phyloP scores from a whole-genome alignment of 176 grass and related monocot genomes.

The Oryza meridionalis region DNA sequence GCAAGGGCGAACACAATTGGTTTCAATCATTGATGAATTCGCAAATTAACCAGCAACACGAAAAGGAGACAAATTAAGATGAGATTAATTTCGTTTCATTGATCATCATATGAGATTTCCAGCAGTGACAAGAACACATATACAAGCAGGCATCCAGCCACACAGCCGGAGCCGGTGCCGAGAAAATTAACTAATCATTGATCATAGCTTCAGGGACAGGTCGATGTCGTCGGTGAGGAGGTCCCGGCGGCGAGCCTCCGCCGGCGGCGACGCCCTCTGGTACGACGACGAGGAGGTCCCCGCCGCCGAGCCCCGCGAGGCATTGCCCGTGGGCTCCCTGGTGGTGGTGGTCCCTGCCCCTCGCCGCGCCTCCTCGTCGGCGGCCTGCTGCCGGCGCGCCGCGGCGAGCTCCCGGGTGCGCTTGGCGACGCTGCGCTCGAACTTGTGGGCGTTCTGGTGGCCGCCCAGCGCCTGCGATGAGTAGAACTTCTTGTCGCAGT shows the following conservation, averaged over 20 bases:
- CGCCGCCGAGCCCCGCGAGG: background rate
- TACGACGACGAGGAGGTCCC: constrained; percentile 42
- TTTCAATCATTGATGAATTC: constrained; percentile 12
- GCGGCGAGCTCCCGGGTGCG: constrained; percentile 50
- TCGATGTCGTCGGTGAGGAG: constrained; percentile 53
- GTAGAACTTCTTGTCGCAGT: constrained; percentile 82
- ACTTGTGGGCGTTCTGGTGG: constrained; percentile 97
- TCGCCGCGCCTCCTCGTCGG: constrained; percentile 23
- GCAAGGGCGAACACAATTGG: background rate
- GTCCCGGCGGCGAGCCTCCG: constrained; percentile 22
- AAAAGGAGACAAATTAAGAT: background rate
- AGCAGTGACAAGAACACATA: constrained; percentile 29
- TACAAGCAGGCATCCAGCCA: background rate
- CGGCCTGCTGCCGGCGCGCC: constrained; percentile 13
- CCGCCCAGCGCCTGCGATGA: constrained; percentile 92
- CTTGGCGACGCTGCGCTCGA: constrained; percentile 74
- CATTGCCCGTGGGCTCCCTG: constrained; percentile 31
- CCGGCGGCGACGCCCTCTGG: constrained; percentile 21
- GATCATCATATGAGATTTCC: background rate
- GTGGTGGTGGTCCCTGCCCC: background rate
- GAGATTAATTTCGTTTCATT: constrained; percentile 20
- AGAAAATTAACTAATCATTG: background rate
- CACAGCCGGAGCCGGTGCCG: background rate
- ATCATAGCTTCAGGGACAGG: constrained; percentile 77
- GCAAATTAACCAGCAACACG: background rate